Evolutionary conservation across 306 rosid species (phyloP), one percentile per base, ranked within the genome.

Genomic region (Fragaria nilgerrensis): DNA sequence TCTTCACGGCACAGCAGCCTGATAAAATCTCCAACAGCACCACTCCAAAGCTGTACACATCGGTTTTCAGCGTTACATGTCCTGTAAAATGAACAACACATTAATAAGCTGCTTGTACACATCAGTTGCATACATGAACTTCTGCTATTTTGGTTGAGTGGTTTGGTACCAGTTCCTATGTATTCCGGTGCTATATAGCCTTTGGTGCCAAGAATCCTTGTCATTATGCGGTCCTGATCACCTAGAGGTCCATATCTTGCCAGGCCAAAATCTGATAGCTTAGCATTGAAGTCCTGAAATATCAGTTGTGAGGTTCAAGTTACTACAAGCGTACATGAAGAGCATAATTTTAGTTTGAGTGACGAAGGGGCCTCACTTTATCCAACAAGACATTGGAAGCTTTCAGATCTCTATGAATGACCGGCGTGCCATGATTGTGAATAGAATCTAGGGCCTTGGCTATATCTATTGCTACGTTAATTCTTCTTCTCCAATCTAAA

Each of bases 321-420:
- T 13, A 47, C 15, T 5, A 47, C 27, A 71, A 9, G 15, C 36
- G n/a, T n/a, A n/a, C n/a, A 25, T 4, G 43, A 49, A 71, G 15
- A 49, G 41, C 62, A 32, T 49, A 19, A 20, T 49, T 19, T 47
- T 23, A 49, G n/a, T 68, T 48, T 17, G 4, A 62, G 19, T 52
- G 56, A 27, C 15, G 7, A 64, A 74, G 53, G 59, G 36, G 47
- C 32, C 90, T 90, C 75, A 90, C 95, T 5, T 75, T 73, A 66
- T 88, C 92, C 5, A 86, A 76, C 37, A 88, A 84, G 39, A 90
- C 37, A 74, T 90, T 88, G 0, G 90, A 81, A 62, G 89, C 81
- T 75, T 88, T 88, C 62, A 86, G 55, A 48, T 90, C 95, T 5
- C 89, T 77, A 29, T 90, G 91, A 45, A 90, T 83, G 5, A 90